Evolutionary conservation across 345 rosid genomes (phyloP), one percentile per base, ranked within the genome.

Genomic region (Brassica incana): DNA sequence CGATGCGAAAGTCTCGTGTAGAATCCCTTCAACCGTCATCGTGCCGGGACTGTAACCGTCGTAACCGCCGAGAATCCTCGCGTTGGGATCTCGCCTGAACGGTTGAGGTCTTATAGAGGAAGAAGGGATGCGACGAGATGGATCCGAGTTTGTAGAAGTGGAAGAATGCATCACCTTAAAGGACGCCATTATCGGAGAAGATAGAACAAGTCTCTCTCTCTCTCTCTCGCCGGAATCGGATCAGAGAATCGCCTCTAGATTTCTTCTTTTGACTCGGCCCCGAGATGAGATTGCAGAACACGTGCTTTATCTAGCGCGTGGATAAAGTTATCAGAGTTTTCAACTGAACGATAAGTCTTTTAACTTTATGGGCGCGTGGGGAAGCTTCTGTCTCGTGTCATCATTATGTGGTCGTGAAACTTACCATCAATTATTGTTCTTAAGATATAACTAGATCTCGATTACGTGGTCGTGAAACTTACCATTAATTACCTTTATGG

Each of bases 141-240:
- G 90, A 92, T 88, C 94, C 92, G 88, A 81, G 68, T 83, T 88
- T 82, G 86, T 82, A 65, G 94, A 80, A 56, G 67, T 85, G 0
- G 94, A 82, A 73, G 97, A 84, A 77, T 83, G 82, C 91, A 93
- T 88, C 67, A 84, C 83, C 85, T 88, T 87, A 29, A 88, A 87
- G 70, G 98, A 84, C 90, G 91, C 84, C 92, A 90, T 90, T 79
- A 59, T 18, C 56, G 27, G 25, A 48, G 61, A 50, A 18, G 10
- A 3, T 0, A 9, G 56, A 78, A 38, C 2, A 1, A 6, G 3
- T 15, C 59, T 11, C 15, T 45, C 20, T n/a, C 23, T 54, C 23
- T 54, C 60, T 54, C 20, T 5, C 61, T 80, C 79, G 62, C 79
- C 83, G 75, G 77, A 74, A 82, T 70, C 67, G 84, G 81, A 78